These are phyloP conservation scores for Paecilomyces sp. DNA, from an alignment of 2,329 filamentous ascomycete species.

Conservation along the genomic window DNA sequence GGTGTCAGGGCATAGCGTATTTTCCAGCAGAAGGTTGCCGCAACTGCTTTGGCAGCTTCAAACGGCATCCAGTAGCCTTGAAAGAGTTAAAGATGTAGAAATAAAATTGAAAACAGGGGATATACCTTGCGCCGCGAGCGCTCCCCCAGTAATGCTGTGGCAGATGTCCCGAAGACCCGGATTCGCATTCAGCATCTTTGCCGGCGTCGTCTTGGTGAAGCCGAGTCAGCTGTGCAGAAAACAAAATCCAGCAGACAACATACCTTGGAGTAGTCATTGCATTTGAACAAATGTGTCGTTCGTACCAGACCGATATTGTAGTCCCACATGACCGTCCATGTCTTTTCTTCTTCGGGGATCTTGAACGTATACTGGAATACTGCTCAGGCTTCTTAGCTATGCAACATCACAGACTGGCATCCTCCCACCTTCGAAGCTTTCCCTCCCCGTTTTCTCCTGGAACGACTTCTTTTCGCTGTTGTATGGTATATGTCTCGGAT, in stretches of 20 bases:
- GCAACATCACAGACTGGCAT: not conserved
- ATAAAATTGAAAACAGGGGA: not conserved
- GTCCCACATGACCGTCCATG: slow-evolving; percentile 88
- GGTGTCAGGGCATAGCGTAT: slow-evolving; percentile 84
- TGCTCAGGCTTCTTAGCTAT: slow-evolving; percentile 7
- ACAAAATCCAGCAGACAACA: slow-evolving; percentile 12
- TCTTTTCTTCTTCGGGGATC: slow-evolving; percentile 57
- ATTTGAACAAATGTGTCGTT: slow-evolving; percentile 93
- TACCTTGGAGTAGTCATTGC: slow-evolving; percentile 80
- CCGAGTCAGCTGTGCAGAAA: not conserved
- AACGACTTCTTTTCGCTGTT: slow-evolving; percentile 92
- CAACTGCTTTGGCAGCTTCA: slow-evolving; percentile 74
- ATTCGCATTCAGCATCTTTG: slow-evolving; percentile 72
- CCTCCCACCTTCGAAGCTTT: slow-evolving; percentile 74
- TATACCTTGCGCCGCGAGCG: slow-evolving; percentile 79
- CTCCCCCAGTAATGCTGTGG: slow-evolving; percentile 89
- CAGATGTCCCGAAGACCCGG: slow-evolving; percentile 80
- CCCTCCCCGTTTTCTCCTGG: slow-evolving; percentile 73
- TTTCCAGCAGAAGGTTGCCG: slow-evolving; percentile 78
- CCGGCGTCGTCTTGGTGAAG: slow-evolving; percentile 66
- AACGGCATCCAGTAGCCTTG: slow-evolving; percentile 96
- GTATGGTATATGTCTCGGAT: slow-evolving; percentile 77
- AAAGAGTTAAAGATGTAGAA: not conserved
- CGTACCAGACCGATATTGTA: slow-evolving; percentile 91
- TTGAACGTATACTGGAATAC: slow-evolving; percentile 67